These are phyloP conservation scores for Hyaloscypha hepaticicola DNA, from an alignment of 495 filamentous ascomycete species.

Conservation along the genomic window DNA sequence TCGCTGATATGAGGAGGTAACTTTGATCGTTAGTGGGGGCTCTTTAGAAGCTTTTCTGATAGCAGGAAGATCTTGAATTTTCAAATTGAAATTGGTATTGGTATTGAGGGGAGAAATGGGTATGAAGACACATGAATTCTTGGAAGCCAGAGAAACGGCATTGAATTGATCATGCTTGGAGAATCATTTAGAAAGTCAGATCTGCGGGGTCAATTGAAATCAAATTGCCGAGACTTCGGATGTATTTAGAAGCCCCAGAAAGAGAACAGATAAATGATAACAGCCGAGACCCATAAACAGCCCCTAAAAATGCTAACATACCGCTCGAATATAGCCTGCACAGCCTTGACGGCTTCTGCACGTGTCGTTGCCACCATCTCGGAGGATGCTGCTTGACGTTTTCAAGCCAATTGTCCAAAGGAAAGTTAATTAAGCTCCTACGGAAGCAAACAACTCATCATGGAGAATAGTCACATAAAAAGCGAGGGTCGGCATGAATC, in stretches of 20 bases:
- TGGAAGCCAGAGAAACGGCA: too few species aligned
- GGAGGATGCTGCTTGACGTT: not conserved
- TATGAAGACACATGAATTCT: not conserved
- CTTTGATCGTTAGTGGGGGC: slow-evolving; percentile 15
- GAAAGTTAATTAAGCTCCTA: not conserved
- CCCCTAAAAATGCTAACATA: slow-evolving; percentile 23
- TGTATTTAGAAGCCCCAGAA: too few species aligned
- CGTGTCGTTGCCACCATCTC: slow-evolving; percentile 19
- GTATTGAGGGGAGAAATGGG: not conserved
- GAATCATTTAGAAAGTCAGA: too few species aligned
- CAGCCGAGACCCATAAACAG: not conserved
- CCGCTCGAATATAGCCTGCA: slow-evolving; percentile 41
- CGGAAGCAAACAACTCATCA: not conserved
- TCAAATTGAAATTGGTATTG: too few species aligned
- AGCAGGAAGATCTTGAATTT: too few species aligned
- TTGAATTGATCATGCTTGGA: too few species aligned
- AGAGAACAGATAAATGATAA: not conserved
- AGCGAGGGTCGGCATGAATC: too few species aligned
- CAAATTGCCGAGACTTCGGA: too few species aligned
- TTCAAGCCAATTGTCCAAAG: not conserved
- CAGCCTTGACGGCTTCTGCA: slow-evolving; percentile 35
- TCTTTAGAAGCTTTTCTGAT: not conserved
- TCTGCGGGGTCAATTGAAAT: too few species aligned
- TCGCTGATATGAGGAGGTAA: slow-evolving; percentile 26
- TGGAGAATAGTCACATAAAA: too few species aligned